Base-by-base conservation (phyloP, 106 monocot genomes). In the Apostasia ramifera region DNA sequence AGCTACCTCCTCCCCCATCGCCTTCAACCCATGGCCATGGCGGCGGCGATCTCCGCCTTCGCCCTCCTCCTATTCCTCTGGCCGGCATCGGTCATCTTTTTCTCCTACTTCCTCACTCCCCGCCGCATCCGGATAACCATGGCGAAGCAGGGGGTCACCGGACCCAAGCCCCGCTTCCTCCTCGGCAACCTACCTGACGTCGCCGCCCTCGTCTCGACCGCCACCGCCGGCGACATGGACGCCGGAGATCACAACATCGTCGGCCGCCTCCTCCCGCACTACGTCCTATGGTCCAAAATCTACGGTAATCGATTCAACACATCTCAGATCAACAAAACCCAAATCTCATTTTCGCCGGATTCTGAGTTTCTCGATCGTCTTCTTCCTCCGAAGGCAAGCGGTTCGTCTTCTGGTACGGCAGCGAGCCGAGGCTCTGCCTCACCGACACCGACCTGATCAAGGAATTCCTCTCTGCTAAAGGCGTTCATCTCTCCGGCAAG, bases 371-470 rank as follows among this genome's bases (percentile, higher is more conserved):
- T 8, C 50, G 8, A 14, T 45, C 2, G 14, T 43, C 41, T 59
- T 6, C 2, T 26, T 70, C 42, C 8, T 53, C 43, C 54, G 1
- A 56, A 94, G 95, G 95, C 3, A 88, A 84, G 70, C 80, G 77
- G 55, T 98, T 98, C 77, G 52, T 92, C n/a, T 87, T 81, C 65
- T 90, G 89, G 87, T 89, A 87, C 54, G 92, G 92, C 10, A 92
- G 86, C 71, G 97, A 98, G 85, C 92, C 97, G 56, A 61, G 97
- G 79, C 67, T 98, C 68, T 98, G 97, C 75, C 48, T 98, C 63
- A 85, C 85, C 2, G 97, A 98, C 43, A 85, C 78, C 0, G 97
- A 89, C 44, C 56, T 87, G 83, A 88, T 98, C 40, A 89, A 87
- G 70, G 97, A 98, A 78, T 70, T 98, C 40, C 73, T 98, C 40